Evolutionary conservation across 495 filamentous ascomycete genomes (phyloP), one percentile per base, ranked within the genome.

Genomic region (Xylaria acuta): DNA sequence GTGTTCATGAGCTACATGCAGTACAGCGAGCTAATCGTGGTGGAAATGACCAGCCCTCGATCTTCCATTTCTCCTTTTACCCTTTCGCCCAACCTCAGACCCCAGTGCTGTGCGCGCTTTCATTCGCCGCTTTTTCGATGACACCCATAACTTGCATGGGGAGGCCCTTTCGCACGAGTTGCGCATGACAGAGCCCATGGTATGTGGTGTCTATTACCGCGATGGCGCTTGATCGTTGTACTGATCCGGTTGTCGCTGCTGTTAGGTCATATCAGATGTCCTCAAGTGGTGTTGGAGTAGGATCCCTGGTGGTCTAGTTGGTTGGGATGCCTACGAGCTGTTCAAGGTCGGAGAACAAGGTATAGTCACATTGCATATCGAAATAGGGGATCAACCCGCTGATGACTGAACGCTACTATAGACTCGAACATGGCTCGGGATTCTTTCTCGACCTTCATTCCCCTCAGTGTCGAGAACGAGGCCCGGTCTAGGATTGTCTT

Each of bases 201-300:
- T 97, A 84, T 73, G 86, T 76, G 54, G 58, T 59, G 30, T 36
- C 16, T 32, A 16, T 5, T 36, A 7, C 45, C 41, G 12, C 49
- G n/a, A 56, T 22, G 25, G 3, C 45, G 56, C 51, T 54, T 18
- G 4, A 68, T 40, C n/a, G 18, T 67, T 43, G 43, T 63, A 56
- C 62, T 47, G 47, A 22, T 41, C n/a, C 7, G 20, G 63, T 65
- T 67, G 75, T 75, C 80, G 66, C 69, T 67, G 9, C 47, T 40
- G 60, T 45, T 75, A 97, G 94, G 95, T 97, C 67, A 86, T 99
- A 58, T 94, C 93, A 74, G 95, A 94, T 77, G 94, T 98, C 40
- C 84, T 98, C 74, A 99, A 98, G 86, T 99, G 96, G 96, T 98
- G 96, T 80, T 99, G 96, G 96, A 94, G 93, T 81, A 88, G 96